These are phyloP conservation scores for Saraca asoca DNA, from an alignment of 331 rosid species.

Conservation along the genomic window DNA sequence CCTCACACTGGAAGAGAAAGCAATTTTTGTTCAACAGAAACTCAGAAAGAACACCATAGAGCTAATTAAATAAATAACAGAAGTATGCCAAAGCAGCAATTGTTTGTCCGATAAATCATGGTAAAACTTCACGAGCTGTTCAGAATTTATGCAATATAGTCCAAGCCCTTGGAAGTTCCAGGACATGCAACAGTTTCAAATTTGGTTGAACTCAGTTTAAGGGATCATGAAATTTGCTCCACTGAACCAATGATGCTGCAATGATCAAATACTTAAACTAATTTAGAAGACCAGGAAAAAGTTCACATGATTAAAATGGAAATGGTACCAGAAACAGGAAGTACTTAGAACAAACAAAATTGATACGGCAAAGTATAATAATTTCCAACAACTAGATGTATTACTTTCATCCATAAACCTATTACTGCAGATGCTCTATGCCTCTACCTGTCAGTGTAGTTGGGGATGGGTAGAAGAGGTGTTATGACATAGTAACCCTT, in stretches of 20 bases:
- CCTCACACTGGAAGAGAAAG: constrained; percentile 54
- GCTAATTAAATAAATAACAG: constrained; percentile 10
- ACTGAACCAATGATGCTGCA: background rate
- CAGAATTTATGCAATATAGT: background rate
- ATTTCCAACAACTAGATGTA: constrained; percentile 3
- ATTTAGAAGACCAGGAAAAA: background rate
- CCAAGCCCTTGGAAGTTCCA: background rate
- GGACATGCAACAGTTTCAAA: background rate
- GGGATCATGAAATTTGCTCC: constrained; percentile 1
- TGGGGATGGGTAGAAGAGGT: constrained; percentile 71
- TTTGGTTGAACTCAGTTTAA: background rate
- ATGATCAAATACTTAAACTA: background rate
- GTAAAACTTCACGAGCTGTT: background rate
- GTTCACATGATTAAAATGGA: background rate
- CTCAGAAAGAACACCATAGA: constrained; percentile 2
- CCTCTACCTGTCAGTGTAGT: constrained; percentile 71
- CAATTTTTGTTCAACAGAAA: constrained; percentile 33
- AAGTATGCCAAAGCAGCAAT: constrained; percentile 21
- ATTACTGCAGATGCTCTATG: constrained; percentile 23
- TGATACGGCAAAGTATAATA: constrained; percentile 1
- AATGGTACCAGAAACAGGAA: background rate
- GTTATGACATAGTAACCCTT: constrained; percentile 90
- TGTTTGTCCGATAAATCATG: background rate
- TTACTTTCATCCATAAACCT: constrained; percentile 14
- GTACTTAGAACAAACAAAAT: background rate